phyloP scores from a whole-genome alignment of 2,329 filamentous ascomycete species.

The Metarhizium brunneum region DNA sequence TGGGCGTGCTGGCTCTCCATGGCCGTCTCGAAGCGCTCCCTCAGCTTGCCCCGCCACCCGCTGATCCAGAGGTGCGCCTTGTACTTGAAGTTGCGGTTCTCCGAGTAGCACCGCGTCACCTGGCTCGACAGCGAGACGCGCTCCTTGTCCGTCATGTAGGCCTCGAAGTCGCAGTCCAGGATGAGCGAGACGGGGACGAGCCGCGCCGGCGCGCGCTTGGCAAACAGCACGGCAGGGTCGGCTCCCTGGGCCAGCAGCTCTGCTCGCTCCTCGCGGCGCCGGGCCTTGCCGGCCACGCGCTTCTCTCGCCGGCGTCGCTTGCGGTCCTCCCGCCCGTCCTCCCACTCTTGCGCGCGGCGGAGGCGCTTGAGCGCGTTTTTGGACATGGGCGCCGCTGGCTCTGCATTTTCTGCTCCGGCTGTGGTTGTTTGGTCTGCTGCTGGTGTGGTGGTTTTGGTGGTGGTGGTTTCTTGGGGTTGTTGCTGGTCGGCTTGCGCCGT shows the following conservation, averaged over 20 bases:
- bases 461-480: background rate
- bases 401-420: background rate
- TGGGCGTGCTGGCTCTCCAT: constrained; percentile 60
- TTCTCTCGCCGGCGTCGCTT: constrained; percentile 46
- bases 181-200: constrained; percentile 72
- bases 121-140: constrained; percentile 74
- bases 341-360: constrained; percentile 63
- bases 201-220: constrained; percentile 28
- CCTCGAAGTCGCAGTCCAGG: constrained; percentile 86
- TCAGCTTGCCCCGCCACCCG: constrained; percentile 67
- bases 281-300: constrained; percentile 35
- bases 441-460: background rate
- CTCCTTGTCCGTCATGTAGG: constrained; percentile 82
- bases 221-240: constrained; percentile 26
- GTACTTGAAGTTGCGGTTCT: constrained; percentile 64
- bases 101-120: constrained; percentile 80
- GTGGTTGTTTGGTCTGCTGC: background rate
- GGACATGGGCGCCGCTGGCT: constrained; percentile 41
- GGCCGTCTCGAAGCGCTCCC: constrained; percentile 69
- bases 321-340: constrained; percentile 55
- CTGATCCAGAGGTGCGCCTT: constrained; percentile 67
- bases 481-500: background rate
- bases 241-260: constrained; percentile 39
- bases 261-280: constrained; percentile 40
- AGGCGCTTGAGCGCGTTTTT: constrained; percentile 83